Evolutionary conservation across 192 early-diverging fungal species (phyloP).

Genomic region (Borealophlyctis nickersoniae): DNA sequence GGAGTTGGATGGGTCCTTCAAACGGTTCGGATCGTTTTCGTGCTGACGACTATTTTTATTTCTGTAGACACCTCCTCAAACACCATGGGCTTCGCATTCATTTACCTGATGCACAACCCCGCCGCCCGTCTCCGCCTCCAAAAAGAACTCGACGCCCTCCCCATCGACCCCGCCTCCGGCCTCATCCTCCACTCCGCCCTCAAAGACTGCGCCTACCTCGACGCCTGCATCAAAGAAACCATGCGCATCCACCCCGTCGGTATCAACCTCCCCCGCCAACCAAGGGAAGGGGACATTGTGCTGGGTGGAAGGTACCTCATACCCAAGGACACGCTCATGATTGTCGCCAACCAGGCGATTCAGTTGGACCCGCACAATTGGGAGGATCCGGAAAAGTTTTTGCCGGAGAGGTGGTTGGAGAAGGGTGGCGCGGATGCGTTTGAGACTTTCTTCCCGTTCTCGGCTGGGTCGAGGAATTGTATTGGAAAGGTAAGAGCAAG

Average conservation of each 20-base stretch:
- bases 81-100: background rate
- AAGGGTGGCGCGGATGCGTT: background rate
- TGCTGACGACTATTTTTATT: background rate
- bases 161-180: background rate
- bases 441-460: background rate
- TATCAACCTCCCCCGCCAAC: background rate
- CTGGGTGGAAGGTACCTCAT: background rate
- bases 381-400: background rate
- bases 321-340: background rate
- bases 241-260: background rate
- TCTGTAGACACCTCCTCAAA: background rate
- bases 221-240: background rate
- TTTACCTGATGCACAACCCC: background rate
- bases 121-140: background rate
- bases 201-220: background rate
- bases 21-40: too few species aligned
- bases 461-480: constrained; percentile 1
- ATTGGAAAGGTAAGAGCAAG: background rate
- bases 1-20: too few species aligned
- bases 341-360: background rate
- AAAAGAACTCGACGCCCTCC: constrained; percentile 1
- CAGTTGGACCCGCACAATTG: background rate
- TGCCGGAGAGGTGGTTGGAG: background rate
- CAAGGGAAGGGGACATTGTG: background rate
- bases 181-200: background rate